A percentile compares a stretch with the other conserved stretches of the same genome.
Conservation (phyloP, 2,329 filamentous ascomycete species). For the Fusarium brevicatenulatum region DNA sequence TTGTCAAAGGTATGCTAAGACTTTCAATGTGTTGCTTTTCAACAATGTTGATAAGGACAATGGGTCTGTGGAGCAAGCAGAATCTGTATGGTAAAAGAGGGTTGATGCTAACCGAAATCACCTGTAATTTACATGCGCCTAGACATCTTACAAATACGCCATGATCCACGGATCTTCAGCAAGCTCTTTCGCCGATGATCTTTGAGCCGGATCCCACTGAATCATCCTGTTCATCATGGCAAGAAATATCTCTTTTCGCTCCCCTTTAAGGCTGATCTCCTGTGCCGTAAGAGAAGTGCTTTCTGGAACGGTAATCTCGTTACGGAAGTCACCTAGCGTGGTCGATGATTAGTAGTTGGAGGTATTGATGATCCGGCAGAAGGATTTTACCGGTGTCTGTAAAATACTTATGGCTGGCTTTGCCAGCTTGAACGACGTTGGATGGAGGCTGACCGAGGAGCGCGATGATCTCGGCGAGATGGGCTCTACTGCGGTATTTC, state of each 20-base stretch:
- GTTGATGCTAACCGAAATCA: too few relatives aligned
- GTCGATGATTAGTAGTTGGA: too few relatives aligned
- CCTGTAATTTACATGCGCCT: too few relatives aligned
- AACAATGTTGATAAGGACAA: too few relatives aligned
- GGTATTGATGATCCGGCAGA: too few relatives aligned
- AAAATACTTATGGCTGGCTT: conserved; percentile 52
- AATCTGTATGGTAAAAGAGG: too few relatives aligned
- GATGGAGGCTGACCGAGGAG: conserved; percentile 57
- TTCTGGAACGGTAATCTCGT: conserved; percentile 32
- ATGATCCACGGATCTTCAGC: conserved; percentile 46
- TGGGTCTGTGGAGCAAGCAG: too few relatives aligned
- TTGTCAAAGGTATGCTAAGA: too few relatives aligned
- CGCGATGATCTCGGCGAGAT: conserved; percentile 59
- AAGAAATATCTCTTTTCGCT: conserved; percentile 47
- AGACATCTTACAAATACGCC: conserved; percentile 1
- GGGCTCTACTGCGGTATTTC: conserved; percentile 55
- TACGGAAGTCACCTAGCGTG: conserved; percentile 25
- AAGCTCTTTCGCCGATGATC: conserved; percentile 45
- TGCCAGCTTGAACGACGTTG: conserved; percentile 47
- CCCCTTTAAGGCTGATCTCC: conserved; percentile 51
- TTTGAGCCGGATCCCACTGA: conserved; percentile 49
- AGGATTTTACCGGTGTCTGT: conserved; percentile 46
- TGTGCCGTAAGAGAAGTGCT: conserved; percentile 48
- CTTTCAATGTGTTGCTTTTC: too few relatives aligned
- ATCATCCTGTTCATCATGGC: conserved; percentile 51